These are phyloP conservation scores for Medicago lupulina DNA, from an alignment of 306 rosid genomes.

Conservation along the genomic window DNA sequence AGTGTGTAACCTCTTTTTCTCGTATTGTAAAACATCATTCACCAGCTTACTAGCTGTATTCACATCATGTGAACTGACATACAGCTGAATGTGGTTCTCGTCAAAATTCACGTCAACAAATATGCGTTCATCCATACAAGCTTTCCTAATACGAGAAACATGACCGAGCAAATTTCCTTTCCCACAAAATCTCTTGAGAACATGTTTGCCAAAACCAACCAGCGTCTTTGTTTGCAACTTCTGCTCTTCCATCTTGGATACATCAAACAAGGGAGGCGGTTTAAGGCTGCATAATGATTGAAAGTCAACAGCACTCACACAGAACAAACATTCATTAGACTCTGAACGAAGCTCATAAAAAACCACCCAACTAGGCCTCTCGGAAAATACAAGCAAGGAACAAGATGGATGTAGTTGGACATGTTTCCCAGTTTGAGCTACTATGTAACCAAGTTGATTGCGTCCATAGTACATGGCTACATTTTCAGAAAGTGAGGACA, in stretches of 20 bases:
- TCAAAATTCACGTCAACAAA: background rate
- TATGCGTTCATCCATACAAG: background rate
- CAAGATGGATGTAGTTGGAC: slow-evolving; percentile 89
- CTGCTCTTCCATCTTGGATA: background rate
- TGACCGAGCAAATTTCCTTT: background rate
- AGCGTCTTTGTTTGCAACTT: background rate
- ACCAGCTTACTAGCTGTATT: background rate
- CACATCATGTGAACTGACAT: background rate
- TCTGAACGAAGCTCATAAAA: slow-evolving; percentile 78
- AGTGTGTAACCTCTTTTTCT: background rate
- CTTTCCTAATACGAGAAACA: background rate
- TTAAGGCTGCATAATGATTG: slow-evolving; percentile 40
- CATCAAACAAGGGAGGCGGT: background rate
- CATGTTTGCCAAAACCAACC: background rate
- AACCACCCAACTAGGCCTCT: slow-evolving; percentile 92
- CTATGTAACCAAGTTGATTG: slow-evolving; percentile 72
- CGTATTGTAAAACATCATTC: background rate
- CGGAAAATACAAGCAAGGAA: slow-evolving; percentile 76
- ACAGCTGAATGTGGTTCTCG: background rate
- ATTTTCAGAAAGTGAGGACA: background rate
- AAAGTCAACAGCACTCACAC: slow-evolving; percentile 72
- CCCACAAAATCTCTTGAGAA: background rate
- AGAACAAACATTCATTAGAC: slow-evolving; percentile 69
- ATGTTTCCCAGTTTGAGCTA: slow-evolving; percentile 72
- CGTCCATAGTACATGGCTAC: background rate